Conservation (phyloP, 139 green algal genomes). For the Chlamydomonas sp. region DNA sequence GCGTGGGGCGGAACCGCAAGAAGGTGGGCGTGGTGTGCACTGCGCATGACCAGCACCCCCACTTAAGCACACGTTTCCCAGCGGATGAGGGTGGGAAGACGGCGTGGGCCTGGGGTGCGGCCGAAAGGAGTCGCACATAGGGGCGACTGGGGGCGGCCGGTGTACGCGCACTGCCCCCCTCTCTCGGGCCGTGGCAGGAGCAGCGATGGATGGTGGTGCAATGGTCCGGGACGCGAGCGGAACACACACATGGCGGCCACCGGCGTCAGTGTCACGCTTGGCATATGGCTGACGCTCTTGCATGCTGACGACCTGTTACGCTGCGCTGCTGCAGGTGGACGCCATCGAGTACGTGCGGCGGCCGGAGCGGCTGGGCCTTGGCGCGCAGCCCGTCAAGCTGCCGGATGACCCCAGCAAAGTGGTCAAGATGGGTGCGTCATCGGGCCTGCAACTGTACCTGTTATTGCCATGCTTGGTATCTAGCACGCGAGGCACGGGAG, state of each 20-base stretch:
- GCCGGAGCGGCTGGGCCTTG: conserved; percentile 76
- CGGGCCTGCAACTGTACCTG: not conserved
- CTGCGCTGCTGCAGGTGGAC: conserved; percentile 48
- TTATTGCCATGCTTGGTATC: not conserved
- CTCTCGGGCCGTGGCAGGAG: no score
- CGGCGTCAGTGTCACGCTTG: no score
- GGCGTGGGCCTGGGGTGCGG: no score
- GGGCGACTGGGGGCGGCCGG: no score
- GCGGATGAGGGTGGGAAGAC: no score
- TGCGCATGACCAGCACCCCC: not conserved
- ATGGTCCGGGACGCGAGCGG: no score
- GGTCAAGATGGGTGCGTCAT: conserved; percentile 60
- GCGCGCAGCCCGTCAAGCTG: conserved; percentile 64
- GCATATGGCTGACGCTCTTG: no score
- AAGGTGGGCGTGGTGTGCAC: not conserved
- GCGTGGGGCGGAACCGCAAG: conserved; percentile 74
- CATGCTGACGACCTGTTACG: no score
- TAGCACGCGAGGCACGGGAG: not conserved
- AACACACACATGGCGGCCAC: no score
- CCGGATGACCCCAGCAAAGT: conserved; percentile 36
- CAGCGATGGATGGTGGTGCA: no score
- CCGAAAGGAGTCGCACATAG: no score
- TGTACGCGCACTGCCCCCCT: no score
- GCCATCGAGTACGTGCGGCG: conserved; percentile 76
- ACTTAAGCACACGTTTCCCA: not conserved